Evolutionary conservation across 441 rosid genomes (phyloP), one percentile per base, ranked within the genome.

Genomic region (Jatropha podagrica): DNA sequence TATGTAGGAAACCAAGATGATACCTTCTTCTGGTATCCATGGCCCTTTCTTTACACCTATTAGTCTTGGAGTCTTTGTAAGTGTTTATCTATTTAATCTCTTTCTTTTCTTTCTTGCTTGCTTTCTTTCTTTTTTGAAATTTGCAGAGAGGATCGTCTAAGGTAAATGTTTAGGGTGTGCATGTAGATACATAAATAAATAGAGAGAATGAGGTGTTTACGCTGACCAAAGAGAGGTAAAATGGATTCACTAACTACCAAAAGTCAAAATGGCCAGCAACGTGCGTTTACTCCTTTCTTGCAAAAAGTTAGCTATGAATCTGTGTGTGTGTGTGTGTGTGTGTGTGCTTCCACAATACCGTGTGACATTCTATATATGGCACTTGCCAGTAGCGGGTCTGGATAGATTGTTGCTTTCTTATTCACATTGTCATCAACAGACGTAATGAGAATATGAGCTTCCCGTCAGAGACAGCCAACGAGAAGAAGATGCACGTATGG

Each of bases 21-120:
- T 91, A 76, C 93, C 97, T 85, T 94, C 98, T 74, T 94, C 97
- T 59, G 98, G 98, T 49, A 97, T 94, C 98, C 98, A 92, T 63
- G 99, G 97, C 10, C 99, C 99, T 86, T 93, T 95, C 87, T 95
- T 95, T 38, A 90, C 89, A 15, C 94, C 94, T 7, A 71, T 73
- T 85, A 23, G 23, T 23, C 23, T 23, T 23, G 23, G 23, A 23
- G 23, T 23, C 23, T 23, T 23, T 23, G 23, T 23, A 23, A 23
- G 23, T 23, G 23, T 23, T 23, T 23, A 23, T 23, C 23, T 23
- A 23, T 23, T 23, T 23, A 23, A 23, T 23, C 23, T 23, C 23
- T 23, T 23, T 23, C 23, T 23, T 23, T 23, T 23, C 23, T 23
- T 23, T 23, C 23, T 23, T 23, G 23, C 23, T 11, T 48, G 9